phyloP scores from a whole-genome alignment of 2,329 filamentous ascomycete species.

The Xylaria sp. region DNA sequence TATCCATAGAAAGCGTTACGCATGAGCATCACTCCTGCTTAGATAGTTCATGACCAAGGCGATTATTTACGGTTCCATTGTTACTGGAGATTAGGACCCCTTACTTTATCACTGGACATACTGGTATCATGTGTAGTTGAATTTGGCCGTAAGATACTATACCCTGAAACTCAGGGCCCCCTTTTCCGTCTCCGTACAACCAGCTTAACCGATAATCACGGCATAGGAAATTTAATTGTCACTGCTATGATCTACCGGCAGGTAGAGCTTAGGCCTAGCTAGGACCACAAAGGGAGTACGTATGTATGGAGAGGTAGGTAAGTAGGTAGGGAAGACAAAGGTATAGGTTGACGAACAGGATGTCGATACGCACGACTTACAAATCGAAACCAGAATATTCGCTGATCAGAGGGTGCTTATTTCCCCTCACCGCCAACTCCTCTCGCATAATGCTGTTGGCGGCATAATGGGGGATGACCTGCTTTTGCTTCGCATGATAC shows the following conservation, averaged over 20 bases:
- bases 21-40: not conserved
- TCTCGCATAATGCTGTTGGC: constrained; percentile 33
- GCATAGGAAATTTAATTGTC: constrained; percentile 9
- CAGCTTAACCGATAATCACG: constrained; percentile 13
- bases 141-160: not conserved
- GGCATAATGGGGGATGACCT: constrained; percentile 20
- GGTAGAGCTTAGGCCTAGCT: constrained; percentile 18
- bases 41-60: not conserved
- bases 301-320: not conserved
- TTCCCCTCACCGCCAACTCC: constrained; percentile 28
- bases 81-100: not conserved
- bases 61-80: not conserved
- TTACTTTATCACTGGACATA: not conserved
- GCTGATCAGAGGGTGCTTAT: constrained; percentile 18
- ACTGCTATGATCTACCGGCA: constrained; percentile 31
- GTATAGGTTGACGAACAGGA: constrained; percentile 10
- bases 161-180: not conserved
- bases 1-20: not conserved
- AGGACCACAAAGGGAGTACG: constrained; percentile 12
- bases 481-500: constrained; percentile 28
- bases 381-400: constrained; percentile 23
- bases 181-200: not conserved
- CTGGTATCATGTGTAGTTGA: not conserved
- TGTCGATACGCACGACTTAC: constrained; percentile 30
- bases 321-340: not conserved